Evolutionary conservation across 768 basidiomycete genomes (phyloP).

Genomic region (Boletus fagicola): DNA sequence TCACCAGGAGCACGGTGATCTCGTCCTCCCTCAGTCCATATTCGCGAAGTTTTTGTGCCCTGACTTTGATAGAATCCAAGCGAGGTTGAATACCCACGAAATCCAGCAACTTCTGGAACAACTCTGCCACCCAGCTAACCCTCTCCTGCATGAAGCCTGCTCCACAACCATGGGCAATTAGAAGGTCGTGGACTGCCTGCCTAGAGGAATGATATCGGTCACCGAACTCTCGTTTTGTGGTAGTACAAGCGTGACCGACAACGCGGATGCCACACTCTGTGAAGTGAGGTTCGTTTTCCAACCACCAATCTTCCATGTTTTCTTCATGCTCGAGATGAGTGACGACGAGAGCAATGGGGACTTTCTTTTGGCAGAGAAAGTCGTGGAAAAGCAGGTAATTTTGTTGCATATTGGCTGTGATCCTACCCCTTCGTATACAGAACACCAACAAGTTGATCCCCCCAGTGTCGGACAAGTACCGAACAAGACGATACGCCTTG

Average conservation of each 20-base stretch:
- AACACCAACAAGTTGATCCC: constrained; percentile 44
- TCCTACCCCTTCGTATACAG: constrained; percentile 35
- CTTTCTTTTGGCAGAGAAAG: constrained; percentile 33
- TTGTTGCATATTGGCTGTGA: constrained; percentile 26
- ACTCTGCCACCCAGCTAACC: constrained; percentile 24
- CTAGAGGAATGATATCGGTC: constrained; percentile 28
- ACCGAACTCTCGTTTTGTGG: constrained; percentile 31
- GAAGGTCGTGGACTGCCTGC: constrained; percentile 22
- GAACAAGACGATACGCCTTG: constrained; percentile 36
- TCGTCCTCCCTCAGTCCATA: constrained; percentile 28
- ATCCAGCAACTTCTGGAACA: constrained; percentile 26
- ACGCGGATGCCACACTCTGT: constrained; percentile 19
- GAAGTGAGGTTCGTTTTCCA: constrained; percentile 25
- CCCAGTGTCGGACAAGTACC: constrained; percentile 26
- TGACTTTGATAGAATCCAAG: constrained; percentile 21
- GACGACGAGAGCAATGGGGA: constrained; percentile 33
- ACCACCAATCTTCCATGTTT: constrained; percentile 38
- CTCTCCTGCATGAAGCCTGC: constrained; percentile 22
- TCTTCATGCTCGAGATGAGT: constrained; percentile 38
- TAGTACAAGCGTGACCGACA: constrained; percentile 34
- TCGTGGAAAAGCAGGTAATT: constrained; percentile 36
- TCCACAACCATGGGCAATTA: constrained; percentile 19
- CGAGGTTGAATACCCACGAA: constrained; percentile 23
- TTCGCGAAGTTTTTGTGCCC: constrained; percentile 26
- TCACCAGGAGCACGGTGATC: constrained; percentile 17